Base-by-base conservation (phyloP, 2,329 filamentous ascomycete genomes). In the Colletotrichum horii region DNA sequence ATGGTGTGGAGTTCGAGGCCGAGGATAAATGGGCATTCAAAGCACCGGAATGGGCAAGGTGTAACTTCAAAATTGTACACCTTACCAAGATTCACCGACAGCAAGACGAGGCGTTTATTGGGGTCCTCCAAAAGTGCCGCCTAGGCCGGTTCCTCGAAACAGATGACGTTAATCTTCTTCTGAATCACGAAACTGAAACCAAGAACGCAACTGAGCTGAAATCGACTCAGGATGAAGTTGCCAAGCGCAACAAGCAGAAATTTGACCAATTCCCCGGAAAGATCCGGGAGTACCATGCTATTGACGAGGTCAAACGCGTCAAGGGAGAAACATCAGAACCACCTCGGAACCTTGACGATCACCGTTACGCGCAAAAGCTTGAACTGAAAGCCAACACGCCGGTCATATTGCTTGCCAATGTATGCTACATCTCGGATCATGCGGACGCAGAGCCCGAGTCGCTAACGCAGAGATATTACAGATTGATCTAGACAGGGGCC, bases 11-110 rank as follows among this genome's bases (percentile, higher is more conserved):
- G 16, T 65, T 36, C 34, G 12, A 16, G 6, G 87, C 91, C 26
- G 82, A 81, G 15, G 88, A 93, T 14, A 91, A 91, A 78, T 93
- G 91, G 89, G 91, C 91, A 0, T 93, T 93, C 78, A 83, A 85
- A 24, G 91, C 89, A 77, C 72, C 81, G 3, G 88, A 87, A 0
- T 94, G 92, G 92, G 74, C 83, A 15, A 83, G 88, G 60, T 90
- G 90, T 76, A 78, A 88, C 3, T 93, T 93, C 78, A 80, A 80
- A 3, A 85, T 90, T 72, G 83, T 92, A 3, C 85, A 91, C 11
- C 84, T 93, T 0, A 87, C 83, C 3, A 83, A 87, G 7, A 90
- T 93, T 6, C 90, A 92, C 78, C 87, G 92, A 9, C 91, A 93
- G 75, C 87, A 79, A 9, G 91, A 93, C 76, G 71, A 80, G 48